Conservation (phyloP, 495 filamentous ascomycete genomes). For the Cladorrhinum samala region DNA sequence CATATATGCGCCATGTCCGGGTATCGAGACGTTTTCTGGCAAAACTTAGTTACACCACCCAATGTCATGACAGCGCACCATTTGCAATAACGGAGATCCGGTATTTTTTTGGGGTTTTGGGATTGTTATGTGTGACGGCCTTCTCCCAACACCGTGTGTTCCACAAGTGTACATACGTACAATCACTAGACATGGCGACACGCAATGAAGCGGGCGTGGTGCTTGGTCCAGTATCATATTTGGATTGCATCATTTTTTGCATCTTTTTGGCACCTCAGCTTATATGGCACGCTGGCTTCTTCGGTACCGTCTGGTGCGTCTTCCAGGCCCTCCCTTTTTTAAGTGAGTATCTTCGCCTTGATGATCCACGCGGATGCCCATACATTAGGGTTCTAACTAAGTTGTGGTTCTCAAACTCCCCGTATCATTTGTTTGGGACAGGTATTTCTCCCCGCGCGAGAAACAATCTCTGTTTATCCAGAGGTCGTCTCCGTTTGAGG, state of each 20-base stretch:
- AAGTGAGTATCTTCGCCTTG: slow-evolving; percentile 40
- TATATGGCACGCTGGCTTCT: slow-evolving; percentile 52
- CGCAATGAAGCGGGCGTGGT: slow-evolving; percentile 30
- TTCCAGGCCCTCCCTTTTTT: slow-evolving; percentile 63
- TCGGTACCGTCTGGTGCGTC: slow-evolving; percentile 48
- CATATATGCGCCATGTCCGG: too few species aligned
- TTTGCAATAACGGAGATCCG: too few species aligned
- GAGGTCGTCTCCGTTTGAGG: slow-evolving; percentile 61
- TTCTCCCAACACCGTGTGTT: too few species aligned
- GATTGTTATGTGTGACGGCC: too few species aligned
- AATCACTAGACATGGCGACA: not conserved
- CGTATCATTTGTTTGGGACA: slow-evolving; percentile 48
- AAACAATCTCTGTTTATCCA: slow-evolving; percentile 56
- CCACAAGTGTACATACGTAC: too few species aligned
- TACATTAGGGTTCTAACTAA: slow-evolving; percentile 9
- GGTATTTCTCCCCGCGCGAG: slow-evolving; percentile 42
- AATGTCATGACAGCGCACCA: too few species aligned
- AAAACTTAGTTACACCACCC: too few species aligned
- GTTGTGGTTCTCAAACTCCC: slow-evolving; percentile 52
- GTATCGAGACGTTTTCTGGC: too few species aligned
- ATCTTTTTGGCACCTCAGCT: slow-evolving; percentile 59
- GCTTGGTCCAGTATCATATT: slow-evolving; percentile 58
- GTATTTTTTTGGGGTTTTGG: too few species aligned
- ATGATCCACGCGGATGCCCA: too few species aligned
- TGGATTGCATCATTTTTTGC: slow-evolving; percentile 66